Base-by-base conservation (phyloP, 805 yeast genomes). In the Kodamaea kaohsiungensis region DNA sequence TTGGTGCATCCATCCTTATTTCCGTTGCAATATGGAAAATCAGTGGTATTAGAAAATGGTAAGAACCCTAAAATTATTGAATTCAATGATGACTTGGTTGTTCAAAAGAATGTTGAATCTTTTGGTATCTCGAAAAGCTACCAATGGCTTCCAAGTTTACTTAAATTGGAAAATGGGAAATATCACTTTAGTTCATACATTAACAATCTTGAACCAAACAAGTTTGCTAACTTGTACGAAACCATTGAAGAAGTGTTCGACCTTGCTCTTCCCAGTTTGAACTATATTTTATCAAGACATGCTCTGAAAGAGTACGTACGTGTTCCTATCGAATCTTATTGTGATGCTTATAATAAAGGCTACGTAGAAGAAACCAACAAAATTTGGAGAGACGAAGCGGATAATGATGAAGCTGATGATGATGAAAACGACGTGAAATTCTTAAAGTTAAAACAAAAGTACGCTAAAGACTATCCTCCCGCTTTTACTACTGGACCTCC, bases 201-300 rank as follows among this genome's bases (percentile, higher is more conserved):
- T 56, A 76, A 76, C 59, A 76, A 75, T 54, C 62, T 76, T 52
- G 74, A 76, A 48, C 78, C 79, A 15, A 48, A 54, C 0, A 56
- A 60, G 43, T 60, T 56, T 53, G 40, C 56, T n/a, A 55, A 52
- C 1, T 56, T 76, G 18, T 76, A 76, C 56, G n/a, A 35, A 1
- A 47, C 63, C 1, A 70, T 76, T 46, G 75, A 59, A 15, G 52
- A 59, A 0, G 59, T 76, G 1, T 73, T 76, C 57, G 66, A 66
- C 42, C 35, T 25, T 2, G 51, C 60, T 12, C 16, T 72, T 7
- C 77, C 78, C 3, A 77, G 72, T 0, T 57, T 75, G 53, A 65
- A 70, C 49, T 59, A 54, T 27, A 54, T 57, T 15, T 60, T 74
- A 25, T 57, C 76, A 1, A 53, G 68, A 37, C 60, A 54, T 25